Conservation (phyloP, 2,329 filamentous ascomycete species). For the Aureobasidium musti region DNA sequence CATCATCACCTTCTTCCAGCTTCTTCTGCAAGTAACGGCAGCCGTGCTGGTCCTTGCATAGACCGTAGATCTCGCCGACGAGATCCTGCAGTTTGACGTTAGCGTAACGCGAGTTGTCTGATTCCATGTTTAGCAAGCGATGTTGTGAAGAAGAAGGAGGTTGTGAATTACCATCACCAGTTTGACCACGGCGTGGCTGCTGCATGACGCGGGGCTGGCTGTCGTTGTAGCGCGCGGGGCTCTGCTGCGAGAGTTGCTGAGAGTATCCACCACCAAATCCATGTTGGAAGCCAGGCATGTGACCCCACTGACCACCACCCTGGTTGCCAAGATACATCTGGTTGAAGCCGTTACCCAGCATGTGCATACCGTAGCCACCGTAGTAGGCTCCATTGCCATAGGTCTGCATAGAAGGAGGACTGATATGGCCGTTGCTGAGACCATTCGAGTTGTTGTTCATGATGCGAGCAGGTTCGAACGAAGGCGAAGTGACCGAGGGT, state of each 20-base stretch:
- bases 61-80: constrained; percentile 77
- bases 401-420: constrained; percentile 36
- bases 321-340: constrained; percentile 58
- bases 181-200: constrained; percentile 67
- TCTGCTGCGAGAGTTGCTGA: constrained; percentile 45
- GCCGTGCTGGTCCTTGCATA: constrained; percentile 98
- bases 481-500: constrained; percentile 54
- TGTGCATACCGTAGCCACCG: constrained; percentile 58
- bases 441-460: constrained; percentile 9
- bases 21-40: constrained; percentile 97
- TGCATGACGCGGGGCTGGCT: constrained; percentile 75
- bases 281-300: constrained; percentile 47
- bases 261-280: constrained; percentile 60
- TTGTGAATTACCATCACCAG: constrained; percentile 63
- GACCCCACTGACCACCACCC: constrained; percentile 41
- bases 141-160: not conserved
- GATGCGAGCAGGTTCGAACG: constrained; percentile 22
- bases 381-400: constrained; percentile 47
- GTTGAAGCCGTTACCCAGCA: constrained; percentile 69
- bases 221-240: constrained; percentile 61
- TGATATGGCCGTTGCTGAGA: not conserved
- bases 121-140: not conserved
- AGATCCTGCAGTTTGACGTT: constrained; percentile 81
- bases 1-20: constrained; percentile 81
- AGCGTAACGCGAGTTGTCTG: constrained; percentile 68